These are phyloP conservation scores for Elongisporangium prolatum DNA, from an alignment of 352 stramenopile species.

Conservation along the genomic window DNA sequence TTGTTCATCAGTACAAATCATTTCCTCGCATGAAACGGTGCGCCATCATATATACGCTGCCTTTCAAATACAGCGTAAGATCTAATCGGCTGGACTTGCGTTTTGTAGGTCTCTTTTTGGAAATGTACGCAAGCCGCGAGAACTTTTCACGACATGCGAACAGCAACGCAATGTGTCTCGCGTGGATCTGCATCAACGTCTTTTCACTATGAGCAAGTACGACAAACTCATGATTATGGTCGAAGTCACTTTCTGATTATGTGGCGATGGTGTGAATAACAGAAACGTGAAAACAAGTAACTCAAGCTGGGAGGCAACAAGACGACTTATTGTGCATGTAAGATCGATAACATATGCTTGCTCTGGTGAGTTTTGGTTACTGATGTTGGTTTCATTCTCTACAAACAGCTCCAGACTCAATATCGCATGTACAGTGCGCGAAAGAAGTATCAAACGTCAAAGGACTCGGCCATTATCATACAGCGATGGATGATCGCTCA, in stretches of 20 bases:
- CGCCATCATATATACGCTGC: constrained; percentile 1
- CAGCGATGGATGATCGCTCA: constrained; percentile 45
- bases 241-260: not conserved
- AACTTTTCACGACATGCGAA: constrained; percentile 63
- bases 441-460: constrained; percentile 38
- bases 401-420: constrained; percentile 54
- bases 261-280: not conserved
- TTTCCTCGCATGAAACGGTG: constrained; percentile 84
- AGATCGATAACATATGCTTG: too few species aligned
- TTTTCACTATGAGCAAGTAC: constrained; percentile 63
- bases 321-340: constrained; percentile 64
- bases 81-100: not conserved
- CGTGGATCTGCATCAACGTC: constrained; percentile 68
- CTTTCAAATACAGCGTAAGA: not conserved
- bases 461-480: constrained; percentile 36
- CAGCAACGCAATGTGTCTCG: constrained; percentile 71
- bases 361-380: too few species aligned
- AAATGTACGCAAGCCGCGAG: constrained; percentile 66
- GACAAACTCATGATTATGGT: constrained; percentile 2
- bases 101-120: constrained; percentile 53
- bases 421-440: constrained; percentile 65
- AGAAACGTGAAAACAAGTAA: constrained; percentile 52
- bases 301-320: constrained; percentile 60
- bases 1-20: constrained; percentile 55
- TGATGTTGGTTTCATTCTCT: not conserved